phyloP scores from a whole-genome alignment of 768 basidiomycete genomes.

The Roridomyces roridus region DNA sequence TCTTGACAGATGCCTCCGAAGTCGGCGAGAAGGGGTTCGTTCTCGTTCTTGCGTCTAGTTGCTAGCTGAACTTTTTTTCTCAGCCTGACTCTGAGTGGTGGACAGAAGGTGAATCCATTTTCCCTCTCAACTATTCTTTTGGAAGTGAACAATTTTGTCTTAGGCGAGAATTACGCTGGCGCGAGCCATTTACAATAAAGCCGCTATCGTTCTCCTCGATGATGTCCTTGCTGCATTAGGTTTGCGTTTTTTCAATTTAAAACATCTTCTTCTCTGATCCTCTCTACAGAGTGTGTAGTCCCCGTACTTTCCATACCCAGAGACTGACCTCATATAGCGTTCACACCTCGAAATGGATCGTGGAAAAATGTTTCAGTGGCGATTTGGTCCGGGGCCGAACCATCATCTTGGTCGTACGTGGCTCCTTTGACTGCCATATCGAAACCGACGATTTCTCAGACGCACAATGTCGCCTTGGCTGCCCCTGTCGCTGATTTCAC shows the following conservation, averaged over 20 bases:
- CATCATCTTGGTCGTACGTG: constrained; percentile 43
- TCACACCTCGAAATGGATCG: constrained; percentile 58
- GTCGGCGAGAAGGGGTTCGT: constrained; percentile 57
- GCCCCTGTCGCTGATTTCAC: constrained; percentile 52
- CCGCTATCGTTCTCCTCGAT: constrained; percentile 52
- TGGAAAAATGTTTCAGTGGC: constrained; percentile 54
- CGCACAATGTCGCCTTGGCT: constrained; percentile 54
- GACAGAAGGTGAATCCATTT: no score
- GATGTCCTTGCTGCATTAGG: constrained; percentile 49
- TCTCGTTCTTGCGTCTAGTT: not conserved
- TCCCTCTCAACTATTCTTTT: no score
- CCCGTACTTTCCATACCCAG: no score
- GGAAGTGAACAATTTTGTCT: no score
- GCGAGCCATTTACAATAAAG: constrained; percentile 49
- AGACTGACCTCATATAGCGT: constrained; percentile 29
- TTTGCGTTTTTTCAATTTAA: no score
- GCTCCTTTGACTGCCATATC: not conserved
- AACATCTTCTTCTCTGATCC: no score
- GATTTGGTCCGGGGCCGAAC: constrained; percentile 49
- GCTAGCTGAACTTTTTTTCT: not conserved
- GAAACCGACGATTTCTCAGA: constrained; percentile 22
- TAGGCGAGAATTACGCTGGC: constrained; percentile 54
- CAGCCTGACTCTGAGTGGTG: constrained; percentile 49
- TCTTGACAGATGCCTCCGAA: constrained; percentile 15
- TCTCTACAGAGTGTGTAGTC: no score